Percentiles rank a stretch among this genome's conserved stretches.
Conservation (phyloP, 768 basidiomycete species). For the Russula emetica region DNA sequence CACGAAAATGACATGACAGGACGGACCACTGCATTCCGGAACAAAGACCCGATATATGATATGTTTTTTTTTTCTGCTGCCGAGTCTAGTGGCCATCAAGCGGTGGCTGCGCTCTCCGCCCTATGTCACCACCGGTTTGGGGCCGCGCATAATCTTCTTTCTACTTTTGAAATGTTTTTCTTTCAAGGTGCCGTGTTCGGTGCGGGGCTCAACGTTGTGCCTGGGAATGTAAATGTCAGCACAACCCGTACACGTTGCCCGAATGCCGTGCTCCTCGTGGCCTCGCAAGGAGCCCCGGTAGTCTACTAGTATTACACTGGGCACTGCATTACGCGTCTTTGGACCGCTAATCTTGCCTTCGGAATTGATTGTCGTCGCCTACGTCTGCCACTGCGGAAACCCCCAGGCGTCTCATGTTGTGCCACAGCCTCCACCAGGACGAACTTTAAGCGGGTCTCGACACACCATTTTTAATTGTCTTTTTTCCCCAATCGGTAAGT, state of each 20-base stretch:
- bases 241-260: constrained; percentile 16
- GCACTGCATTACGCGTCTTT: constrained; percentile 1
- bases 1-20: constrained; percentile 10
- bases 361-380: neutral
- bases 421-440: constrained; percentile 2
- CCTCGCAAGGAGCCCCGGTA: neutral
- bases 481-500: neutral
- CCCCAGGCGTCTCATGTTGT: neutral
- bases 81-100: neutral
- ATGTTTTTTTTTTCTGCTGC: neutral
- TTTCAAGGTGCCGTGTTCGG: constrained; percentile 20
- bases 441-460: constrained; percentile 3
- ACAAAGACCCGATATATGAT: neutral
- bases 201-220: constrained; percentile 3
- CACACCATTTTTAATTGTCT: constrained; percentile 6
- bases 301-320: neutral
- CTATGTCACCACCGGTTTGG: neutral
- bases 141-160: neutral
- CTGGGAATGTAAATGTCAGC: constrained; percentile 13
- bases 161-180: neutral
- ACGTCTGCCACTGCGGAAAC: neutral
- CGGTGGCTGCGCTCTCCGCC: neutral
- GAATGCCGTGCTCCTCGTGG: constrained; percentile 24
- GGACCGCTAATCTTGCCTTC: neutral
- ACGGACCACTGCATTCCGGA: constrained; percentile 18